A percentile compares a stretch with the other conserved stretches of the same genome.
phyloP scores from a whole-genome alignment of 192 early-diverging fungal species.

The Globomyces pollinis-pini region DNA sequence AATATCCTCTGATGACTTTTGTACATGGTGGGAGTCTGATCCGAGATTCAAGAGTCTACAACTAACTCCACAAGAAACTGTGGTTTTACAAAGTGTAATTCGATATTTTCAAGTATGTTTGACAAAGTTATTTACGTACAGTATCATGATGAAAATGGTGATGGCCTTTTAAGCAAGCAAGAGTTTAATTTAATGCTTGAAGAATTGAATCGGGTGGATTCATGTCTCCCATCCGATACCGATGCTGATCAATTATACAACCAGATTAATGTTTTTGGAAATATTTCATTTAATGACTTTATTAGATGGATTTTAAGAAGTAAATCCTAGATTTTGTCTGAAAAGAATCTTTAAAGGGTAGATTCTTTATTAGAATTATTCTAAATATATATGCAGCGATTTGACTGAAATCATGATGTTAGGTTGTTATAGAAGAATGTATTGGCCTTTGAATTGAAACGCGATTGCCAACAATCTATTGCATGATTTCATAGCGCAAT shows the following conservation, averaged over 20 bases:
- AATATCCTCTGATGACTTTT: conserved; percentile 12
- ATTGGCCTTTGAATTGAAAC: no score
- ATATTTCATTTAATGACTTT: conserved; percentile 15
- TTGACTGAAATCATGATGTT: no score
- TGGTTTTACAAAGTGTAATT: conserved; percentile 1
- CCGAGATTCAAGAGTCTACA: conserved; percentile 11
- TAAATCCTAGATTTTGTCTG: no score
- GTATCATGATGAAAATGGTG: conserved; percentile 7
- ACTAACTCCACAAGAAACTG: not conserved
- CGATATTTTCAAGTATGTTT: conserved; percentile 12
- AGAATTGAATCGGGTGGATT: conserved; percentile 1
- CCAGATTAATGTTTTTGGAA: not conserved
- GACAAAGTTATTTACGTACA: not conserved
- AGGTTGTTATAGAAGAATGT: no score
- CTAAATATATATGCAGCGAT: no score
- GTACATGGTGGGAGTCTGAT: conserved; percentile 12
- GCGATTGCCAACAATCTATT: no score
- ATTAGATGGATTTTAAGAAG: conserved; percentile 10
- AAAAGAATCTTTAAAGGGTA: no score
- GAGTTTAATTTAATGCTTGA: conserved; percentile 8
- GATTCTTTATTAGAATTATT: no score
- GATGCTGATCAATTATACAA: not conserved
- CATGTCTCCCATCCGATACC: not conserved
- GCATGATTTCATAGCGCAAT: no score
- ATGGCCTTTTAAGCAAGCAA: conserved; percentile 1